Base-by-base conservation (phyloP, 108 stramenopile genomes). In the Fragilaria crotonensis region DNA sequence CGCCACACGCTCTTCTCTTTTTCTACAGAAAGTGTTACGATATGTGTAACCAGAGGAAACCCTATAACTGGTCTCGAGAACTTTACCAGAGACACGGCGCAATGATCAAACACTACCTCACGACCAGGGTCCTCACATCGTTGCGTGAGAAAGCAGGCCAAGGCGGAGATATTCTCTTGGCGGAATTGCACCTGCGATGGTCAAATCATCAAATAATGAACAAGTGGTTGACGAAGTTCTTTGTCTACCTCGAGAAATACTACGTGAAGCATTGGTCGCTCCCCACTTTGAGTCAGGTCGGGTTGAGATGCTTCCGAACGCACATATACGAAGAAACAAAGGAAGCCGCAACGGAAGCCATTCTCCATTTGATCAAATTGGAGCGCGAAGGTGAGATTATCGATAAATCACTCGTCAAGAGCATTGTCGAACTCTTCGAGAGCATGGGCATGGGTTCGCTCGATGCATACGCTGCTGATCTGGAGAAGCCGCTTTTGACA, bases 141-240 rank as follows among this genome's bases (percentile, higher is more conserved):
- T 77, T 99, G 11, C 64, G 81, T 29, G 80, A 90, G 67, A 89
- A 93, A 64, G 79, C 72, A 19, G 81, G 83, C 7, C 87, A 87
- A 66, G 88, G 84, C 14, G 85, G 85, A 30, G 83, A 91, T 36
- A 84, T 84, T 54, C 81, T 98, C 7, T 72, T 99, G 29, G 74
- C 73, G 41, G 99, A 99, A 75, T 78, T 98, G 26, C 85, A 93
- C 57, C 68, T 80, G 45, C 93, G 99, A 23, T 97, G 97, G 96
- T 59, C 75, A 21, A 96, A 98, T 68, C 97, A 99, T 80, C 96
- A 91, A 63, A 96, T 98, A 59, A 99, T 99, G 99, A 97, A 98
- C 80, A 96, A 97, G 67, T 99, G 99, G 99, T 84, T 98, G 64
- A 92, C 80, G 57, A 93, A 94, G 52, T 98, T 99, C 76, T 99